These are phyloP conservation scores for Flaveria ramosissima DNA, from an alignment of 129 eudicot species.

Conservation along the genomic window DNA sequence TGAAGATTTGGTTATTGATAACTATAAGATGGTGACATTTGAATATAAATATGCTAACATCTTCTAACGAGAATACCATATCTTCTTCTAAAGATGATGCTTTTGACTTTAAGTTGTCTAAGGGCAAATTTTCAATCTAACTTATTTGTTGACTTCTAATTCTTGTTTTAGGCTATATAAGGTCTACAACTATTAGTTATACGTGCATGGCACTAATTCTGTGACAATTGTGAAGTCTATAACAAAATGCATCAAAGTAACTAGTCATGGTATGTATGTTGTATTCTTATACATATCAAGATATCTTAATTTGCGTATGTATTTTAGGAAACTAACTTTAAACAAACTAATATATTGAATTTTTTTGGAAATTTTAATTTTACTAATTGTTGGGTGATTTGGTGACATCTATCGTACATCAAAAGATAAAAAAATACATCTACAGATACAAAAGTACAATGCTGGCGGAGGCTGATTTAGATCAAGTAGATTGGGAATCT, in stretches of 20 bases:
- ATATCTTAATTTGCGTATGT: too few species aligned
- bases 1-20: conserved; percentile 78
- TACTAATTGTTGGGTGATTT: too few species aligned
- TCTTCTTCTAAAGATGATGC: conserved; percentile 62
- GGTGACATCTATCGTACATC: too few species aligned
- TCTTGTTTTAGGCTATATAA: background rate
- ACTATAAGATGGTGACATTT: conserved; percentile 41
- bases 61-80: conserved; percentile 39
- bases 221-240: conserved; percentile 62
- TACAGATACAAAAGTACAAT: too few species aligned
- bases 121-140: conserved; percentile 55
- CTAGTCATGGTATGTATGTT: conserved; percentile 69
- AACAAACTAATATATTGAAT: too few species aligned
- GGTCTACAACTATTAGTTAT: conserved; percentile 2
- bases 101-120: conserved; percentile 74
- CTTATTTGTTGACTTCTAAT: conserved; percentile 46
- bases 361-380: too few species aligned
- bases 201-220: conserved; percentile 54
- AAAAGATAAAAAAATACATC: too few species aligned
- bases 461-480: too few species aligned
- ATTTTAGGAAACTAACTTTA: too few species aligned
- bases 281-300: background rate
- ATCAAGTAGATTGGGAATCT: too few species aligned
- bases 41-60: conserved; percentile 20
- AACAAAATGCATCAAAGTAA: conserved; percentile 60